Base-by-base conservation (phyloP, 768 basidiomycete genomes). In the Leccinum sublutescens region DNA sequence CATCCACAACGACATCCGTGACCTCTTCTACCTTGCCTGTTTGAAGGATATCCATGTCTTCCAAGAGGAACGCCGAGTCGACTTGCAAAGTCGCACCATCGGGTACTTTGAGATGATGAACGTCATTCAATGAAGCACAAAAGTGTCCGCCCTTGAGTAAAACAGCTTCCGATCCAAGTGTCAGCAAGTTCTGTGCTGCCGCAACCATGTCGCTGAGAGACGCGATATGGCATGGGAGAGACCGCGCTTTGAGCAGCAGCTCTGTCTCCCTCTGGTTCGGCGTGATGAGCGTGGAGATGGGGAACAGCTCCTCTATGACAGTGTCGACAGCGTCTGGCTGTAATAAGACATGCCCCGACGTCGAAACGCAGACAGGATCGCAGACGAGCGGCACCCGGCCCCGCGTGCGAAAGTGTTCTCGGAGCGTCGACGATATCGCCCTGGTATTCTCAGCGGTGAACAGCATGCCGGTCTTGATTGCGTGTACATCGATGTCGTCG, bases 381-480 rank as follows among this genome's bases (percentile, higher is more conserved):
- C 91, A 85, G 27, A 96, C 83, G 19, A 95, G 75, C 1, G 85
- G 83, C 0, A 86, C 80, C 29, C 73, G 62, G 10, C 59, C 59
- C 11, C 66, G 61, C 5, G 58, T 36, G 17, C 64, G 54, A 66
- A 79, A 83, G 61, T 79, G 75, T 0, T 63, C 47, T 47, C 71
- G 79, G 47, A 95, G 78, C 11, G 82, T 75, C 2, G 71, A 60
- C 2, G 82, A 80, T 4, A 93, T 79, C 0, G 80, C 77, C 11
- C 69, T 74, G 23, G 84, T 82, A 33, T 33, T 33, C 31, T 11
- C 31, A 33, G 31, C 31, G 11, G 88, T 82, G 65, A 80, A 87
- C 1, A 98, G 79, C 95, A 97, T 96, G 12, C 95, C 95, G 0
- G 89, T 91, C 74, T 98, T 98, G 64, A 97, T 83, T 2, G 86